Percentiles rank a stretch among this genome's conserved stretches.
Conservation (phyloP, 2,329 filamentous ascomycete species). For the Fusarium sambucinum region DNA sequence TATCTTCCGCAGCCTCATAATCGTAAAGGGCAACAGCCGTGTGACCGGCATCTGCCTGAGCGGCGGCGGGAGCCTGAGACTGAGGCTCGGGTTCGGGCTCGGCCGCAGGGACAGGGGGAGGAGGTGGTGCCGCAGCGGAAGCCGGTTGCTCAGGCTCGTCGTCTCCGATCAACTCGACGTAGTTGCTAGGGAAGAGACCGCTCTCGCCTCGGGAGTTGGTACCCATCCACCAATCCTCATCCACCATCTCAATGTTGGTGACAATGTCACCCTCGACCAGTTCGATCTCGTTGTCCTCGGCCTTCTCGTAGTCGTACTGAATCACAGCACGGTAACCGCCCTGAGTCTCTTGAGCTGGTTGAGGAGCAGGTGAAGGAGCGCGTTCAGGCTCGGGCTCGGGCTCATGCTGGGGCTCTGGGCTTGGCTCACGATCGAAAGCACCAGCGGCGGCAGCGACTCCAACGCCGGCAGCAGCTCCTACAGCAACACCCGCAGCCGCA, state of each 20-base stretch:
- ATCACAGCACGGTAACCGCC: constrained; percentile 80
- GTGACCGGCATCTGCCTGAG: constrained; percentile 61
- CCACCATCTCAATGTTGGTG: constrained; percentile 95
- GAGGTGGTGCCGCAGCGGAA: constrained; percentile 43
- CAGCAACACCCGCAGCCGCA: constrained; percentile 59
- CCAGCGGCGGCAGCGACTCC: constrained; percentile 40
- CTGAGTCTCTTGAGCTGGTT: constrained; percentile 44
- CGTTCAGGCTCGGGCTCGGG: constrained; percentile 19
- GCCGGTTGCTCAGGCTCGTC: constrained; percentile 62
- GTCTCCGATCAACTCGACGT: constrained; percentile 86
- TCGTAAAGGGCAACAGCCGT: constrained; percentile 92
- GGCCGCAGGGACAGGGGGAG: constrained; percentile 50
- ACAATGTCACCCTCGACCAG: constrained; percentile 89
- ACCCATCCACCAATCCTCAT: constrained; percentile 99
- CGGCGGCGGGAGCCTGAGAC: constrained; percentile 55
- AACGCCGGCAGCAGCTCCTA: constrained; percentile 37
- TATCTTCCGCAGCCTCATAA: constrained; percentile 97
- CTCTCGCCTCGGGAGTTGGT: constrained; percentile 85
- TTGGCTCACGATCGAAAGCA: constrained; percentile 45
- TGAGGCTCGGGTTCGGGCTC: constrained; percentile 54
- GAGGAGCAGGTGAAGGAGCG: constrained; percentile 23
- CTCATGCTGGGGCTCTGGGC: constrained; percentile 34
- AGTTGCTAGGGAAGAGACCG: constrained; percentile 96
- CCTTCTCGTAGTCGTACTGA: constrained; percentile 97
- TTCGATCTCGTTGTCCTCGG: constrained; percentile 96